Percentiles rank a stretch among this genome's conserved stretches.
Evolutionary conservation across 148 eudicot genomes (phyloP).

Genomic region (Limonium bicolor): DNA sequence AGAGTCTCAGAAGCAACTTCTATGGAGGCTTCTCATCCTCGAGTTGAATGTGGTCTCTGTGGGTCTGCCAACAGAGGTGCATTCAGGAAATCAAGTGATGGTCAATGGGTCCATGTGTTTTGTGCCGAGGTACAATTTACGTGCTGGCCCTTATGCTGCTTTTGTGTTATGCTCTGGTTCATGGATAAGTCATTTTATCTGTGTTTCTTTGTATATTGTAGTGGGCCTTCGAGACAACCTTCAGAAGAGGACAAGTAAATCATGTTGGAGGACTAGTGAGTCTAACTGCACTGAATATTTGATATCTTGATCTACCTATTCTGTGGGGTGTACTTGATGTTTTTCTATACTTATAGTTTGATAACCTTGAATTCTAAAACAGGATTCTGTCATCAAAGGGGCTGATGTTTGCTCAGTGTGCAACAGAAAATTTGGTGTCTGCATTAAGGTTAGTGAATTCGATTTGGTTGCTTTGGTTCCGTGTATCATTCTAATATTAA

Average conservation of each 20-base stretch:
- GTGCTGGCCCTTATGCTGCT: background rate
- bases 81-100: constrained; percentile 72
- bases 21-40: constrained; percentile 32
- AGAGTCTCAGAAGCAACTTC: constrained; percentile 21
- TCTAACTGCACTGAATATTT: constrained; percentile 1
- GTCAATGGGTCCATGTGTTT: constrained; percentile 89
- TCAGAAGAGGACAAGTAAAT: constrained; percentile 72
- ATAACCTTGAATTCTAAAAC: constrained; percentile 10
- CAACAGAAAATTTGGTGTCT: constrained; percentile 59
- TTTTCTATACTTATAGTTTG: background rate
- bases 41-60: constrained; percentile 73
- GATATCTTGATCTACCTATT: background rate
- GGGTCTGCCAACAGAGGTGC: constrained; percentile 77
- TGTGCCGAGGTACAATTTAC: constrained; percentile 83
- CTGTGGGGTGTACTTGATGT: constrained; percentile 1
- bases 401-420: constrained; percentile 59
- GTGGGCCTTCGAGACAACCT: constrained; percentile 90
- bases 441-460: constrained; percentile 53
- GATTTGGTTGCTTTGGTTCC: background rate
- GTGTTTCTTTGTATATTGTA: constrained; percentile 15
- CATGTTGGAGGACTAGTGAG: constrained; percentile 72
- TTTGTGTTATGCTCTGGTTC: background rate
- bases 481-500: too few relatives aligned
- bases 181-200: constrained; percentile 2
- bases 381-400: constrained; percentile 57